A percentile compares a stretch with the other conserved stretches of the same genome.
Conservation (phyloP, 106 monocot species). For the Posidonia australis region DNA sequence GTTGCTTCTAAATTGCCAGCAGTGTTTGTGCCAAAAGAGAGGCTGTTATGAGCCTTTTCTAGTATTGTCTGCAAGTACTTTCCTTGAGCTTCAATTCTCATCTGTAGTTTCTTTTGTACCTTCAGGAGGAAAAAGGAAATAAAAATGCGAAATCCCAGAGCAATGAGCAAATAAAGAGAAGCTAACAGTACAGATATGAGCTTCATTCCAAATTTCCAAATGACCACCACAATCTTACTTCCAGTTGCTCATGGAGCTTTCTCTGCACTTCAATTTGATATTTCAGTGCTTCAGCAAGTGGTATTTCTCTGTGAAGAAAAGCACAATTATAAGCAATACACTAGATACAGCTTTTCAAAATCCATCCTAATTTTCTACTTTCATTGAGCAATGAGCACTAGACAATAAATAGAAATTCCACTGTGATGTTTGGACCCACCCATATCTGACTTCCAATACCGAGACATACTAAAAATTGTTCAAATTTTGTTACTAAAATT, state of each 20-base stretch:
- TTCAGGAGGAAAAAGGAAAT: conserved; percentile 4
- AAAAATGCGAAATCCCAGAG: no score
- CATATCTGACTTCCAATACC: no score
- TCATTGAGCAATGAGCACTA: no score
- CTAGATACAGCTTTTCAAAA: no score
- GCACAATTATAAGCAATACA: no score
- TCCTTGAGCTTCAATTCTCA: conserved; percentile 82
- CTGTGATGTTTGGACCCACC: no score
- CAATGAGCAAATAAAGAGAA: neutral
- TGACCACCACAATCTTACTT: conserved; percentile 22
- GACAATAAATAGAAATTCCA: no score
- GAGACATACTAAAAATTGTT: no score
- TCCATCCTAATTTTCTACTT: no score
- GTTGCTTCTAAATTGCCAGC: conserved; percentile 20
- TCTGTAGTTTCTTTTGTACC: conserved; percentile 81
- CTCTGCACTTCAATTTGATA: conserved; percentile 67
- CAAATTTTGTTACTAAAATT: no score
- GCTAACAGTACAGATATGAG: neutral
- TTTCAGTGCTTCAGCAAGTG: conserved; percentile 38
- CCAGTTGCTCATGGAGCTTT: conserved; percentile 63
- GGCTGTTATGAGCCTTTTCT: conserved; percentile 51
- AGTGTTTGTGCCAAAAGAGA: conserved; percentile 28
- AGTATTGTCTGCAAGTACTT: conserved; percentile 73
- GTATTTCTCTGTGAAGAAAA: conserved; percentile 30
- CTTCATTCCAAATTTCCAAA: neutral